Evolutionary conservation across 306 rosid species (phyloP).

Genomic region (Senna tora): DNA sequence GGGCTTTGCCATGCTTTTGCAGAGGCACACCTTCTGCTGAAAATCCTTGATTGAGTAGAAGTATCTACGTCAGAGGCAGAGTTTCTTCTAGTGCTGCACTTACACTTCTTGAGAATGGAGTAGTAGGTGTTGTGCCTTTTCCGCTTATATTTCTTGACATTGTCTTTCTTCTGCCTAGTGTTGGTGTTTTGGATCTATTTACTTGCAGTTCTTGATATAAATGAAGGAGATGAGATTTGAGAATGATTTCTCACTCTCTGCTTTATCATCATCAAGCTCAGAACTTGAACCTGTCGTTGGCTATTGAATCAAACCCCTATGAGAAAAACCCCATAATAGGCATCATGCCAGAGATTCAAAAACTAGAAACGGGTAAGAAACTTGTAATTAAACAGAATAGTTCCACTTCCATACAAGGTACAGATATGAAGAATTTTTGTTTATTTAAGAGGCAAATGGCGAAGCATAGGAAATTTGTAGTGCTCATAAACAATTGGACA

Average conservation of each 20-base stretch:
- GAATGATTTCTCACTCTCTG: conserved; percentile 55
- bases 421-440: neutral
- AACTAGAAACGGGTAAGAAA: neutral
- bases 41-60: conserved; percentile 40
- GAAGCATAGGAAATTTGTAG: no score
- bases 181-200: conserved; percentile 73
- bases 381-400: neutral
- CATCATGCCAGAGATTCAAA: conserved; percentile 6
- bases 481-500: no score
- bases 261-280: conserved; percentile 37
- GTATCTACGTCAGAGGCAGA: conserved; percentile 33
- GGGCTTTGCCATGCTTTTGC: neutral
- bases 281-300: conserved; percentile 37
- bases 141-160: conserved; percentile 48
- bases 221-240: neutral
- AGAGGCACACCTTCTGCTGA: conserved; percentile 44
- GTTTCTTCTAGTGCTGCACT: conserved; percentile 21
- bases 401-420: neutral
- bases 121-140: conserved; percentile 47
- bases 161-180: conserved; percentile 44
- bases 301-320: conserved; percentile 14
- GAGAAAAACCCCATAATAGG: neutral
- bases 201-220: conserved; percentile 39
- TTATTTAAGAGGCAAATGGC: no score
- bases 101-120: conserved; percentile 31